Percentiles rank a stretch among this genome's conserved stretches.
Evolutionary conservation across 1,284 basidiomycete species (phyloP).

Genomic region (Ceratobasidium sp.): DNA sequence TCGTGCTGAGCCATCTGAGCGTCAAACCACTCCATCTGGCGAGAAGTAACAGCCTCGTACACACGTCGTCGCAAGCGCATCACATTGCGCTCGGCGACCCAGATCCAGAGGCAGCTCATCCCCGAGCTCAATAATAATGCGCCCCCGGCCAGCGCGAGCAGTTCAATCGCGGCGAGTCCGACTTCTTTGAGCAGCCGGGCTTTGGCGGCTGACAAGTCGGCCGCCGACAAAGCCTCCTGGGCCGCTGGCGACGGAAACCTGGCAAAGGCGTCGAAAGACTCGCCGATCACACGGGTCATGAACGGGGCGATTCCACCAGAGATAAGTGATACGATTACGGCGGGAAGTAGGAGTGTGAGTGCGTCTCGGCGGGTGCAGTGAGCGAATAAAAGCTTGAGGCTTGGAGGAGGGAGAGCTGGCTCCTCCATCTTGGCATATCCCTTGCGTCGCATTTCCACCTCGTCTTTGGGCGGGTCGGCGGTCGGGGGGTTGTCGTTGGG

Average conservation of each 20-base stretch:
- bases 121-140: conserved; percentile 78
- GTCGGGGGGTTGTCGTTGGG: neutral
- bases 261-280: conserved; percentile 84
- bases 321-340: conserved; percentile 71
- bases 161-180: conserved; percentile 71
- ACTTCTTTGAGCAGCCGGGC: conserved; percentile 68
- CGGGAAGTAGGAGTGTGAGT: conserved; percentile 74
- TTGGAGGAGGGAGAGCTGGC: conserved; percentile 57
- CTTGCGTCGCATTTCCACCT: conserved; percentile 2
- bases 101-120: conserved; percentile 86
- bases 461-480: neutral
- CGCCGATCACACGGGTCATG: conserved; percentile 92
- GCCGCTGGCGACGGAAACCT: conserved; percentile 58
- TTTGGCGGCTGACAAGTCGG: conserved; percentile 57
- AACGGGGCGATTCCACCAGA: conserved; percentile 87
- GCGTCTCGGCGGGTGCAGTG: conserved; percentile 67
- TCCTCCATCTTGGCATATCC: conserved; percentile 49
- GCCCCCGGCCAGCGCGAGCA: conserved; percentile 76
- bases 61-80: conserved; percentile 74
- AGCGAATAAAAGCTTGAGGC: conserved; percentile 72
- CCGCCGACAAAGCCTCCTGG: conserved; percentile 56
- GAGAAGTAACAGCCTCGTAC: conserved; percentile 74
- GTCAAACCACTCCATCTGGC: conserved; percentile 90
- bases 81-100: conserved; percentile 84
- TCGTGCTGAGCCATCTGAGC: conserved; percentile 70